phyloP scores from a whole-genome alignment of 2,329 filamentous ascomycete genomes.

The Fusarium cicatricum region DNA sequence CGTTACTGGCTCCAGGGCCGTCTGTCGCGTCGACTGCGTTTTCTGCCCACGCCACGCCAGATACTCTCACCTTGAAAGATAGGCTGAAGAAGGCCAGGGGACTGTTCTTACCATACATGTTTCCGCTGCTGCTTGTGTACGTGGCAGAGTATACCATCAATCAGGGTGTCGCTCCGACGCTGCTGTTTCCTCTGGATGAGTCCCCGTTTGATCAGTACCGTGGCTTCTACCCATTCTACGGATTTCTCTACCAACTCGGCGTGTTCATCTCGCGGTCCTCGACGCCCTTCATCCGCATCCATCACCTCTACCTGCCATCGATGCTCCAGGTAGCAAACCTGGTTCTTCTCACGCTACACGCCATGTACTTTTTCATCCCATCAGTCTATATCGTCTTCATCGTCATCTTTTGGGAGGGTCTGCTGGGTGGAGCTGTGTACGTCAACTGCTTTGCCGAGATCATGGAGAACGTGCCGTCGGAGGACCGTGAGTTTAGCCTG shows the following conservation, averaged over 20 bases:
- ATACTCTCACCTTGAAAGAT: slow-evolving; percentile 48
- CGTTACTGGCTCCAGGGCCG: slow-evolving; percentile 57
- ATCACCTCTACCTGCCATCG: slow-evolving; percentile 81
- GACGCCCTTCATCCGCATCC: slow-evolving; percentile 84
- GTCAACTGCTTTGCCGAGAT: slow-evolving; percentile 97
- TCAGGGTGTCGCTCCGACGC: slow-evolving; percentile 88
- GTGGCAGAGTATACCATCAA: slow-evolving; percentile 98
- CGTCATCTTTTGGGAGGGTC: slow-evolving; percentile 92
- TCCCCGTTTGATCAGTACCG: slow-evolving; percentile 85
- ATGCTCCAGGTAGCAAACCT: slow-evolving; percentile 85
- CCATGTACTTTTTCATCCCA: slow-evolving; percentile 82
- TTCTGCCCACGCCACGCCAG: slow-evolving; percentile 42
- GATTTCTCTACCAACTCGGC: slow-evolving; percentile 92
- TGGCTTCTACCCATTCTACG: slow-evolving; percentile 94
- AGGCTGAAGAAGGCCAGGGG: slow-evolving; percentile 72
- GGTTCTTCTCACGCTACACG: slow-evolving; percentile 75
- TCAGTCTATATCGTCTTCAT: slow-evolving; percentile 86
- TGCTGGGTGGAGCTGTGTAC: slow-evolving; percentile 91
- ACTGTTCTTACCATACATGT: slow-evolving; percentile 84
- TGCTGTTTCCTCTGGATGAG: slow-evolving; percentile 80
- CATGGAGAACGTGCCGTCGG: slow-evolving; percentile 77
- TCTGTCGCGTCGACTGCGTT: slow-evolving; percentile 52
- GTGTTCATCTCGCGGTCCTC: slow-evolving; percentile 95
- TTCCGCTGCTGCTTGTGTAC: slow-evolving; percentile 91
- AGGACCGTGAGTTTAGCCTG: slow-evolving; percentile 90